phyloP scores from a whole-genome alignment of 352 stramenopile genomes.

The Pythium utonaiense region DNA sequence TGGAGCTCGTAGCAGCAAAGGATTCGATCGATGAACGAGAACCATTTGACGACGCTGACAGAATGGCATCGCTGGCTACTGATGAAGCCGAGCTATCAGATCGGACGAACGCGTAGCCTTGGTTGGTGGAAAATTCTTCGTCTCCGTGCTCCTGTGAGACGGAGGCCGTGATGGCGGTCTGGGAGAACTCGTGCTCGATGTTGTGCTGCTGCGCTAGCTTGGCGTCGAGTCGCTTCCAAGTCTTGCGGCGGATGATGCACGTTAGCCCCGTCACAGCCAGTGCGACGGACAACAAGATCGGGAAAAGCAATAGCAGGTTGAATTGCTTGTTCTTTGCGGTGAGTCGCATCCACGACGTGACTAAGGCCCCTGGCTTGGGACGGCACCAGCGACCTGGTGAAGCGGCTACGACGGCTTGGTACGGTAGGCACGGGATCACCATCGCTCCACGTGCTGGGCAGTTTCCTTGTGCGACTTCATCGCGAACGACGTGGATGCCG shows the following conservation, averaged over 20 bases:
- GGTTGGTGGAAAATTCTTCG: neutral
- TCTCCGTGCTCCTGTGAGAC: neutral
- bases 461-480: conserved; percentile 4
- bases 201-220: neutral
- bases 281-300: conserved; percentile 29
- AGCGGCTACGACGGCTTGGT: neutral
- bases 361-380: conserved; percentile 19
- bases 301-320: conserved; percentile 24
- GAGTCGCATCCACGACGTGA: conserved; percentile 29
- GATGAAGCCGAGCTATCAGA: neutral
- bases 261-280: conserved; percentile 18
- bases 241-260: conserved; percentile 25
- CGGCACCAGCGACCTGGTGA: conserved; percentile 23
- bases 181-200: neutral
- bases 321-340: conserved; percentile 18
- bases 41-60: neutral
- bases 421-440: conserved; percentile 28
- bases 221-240: conserved; percentile 8
- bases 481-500: conserved; percentile 11
- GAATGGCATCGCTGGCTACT: neutral
- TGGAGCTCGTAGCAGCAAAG: conserved; percentile 2
- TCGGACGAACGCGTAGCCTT: neutral
- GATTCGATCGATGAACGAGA: conserved; percentile 11
- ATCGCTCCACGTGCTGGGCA: conserved; percentile 19
- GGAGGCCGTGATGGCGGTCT: neutral